phyloP scores from a whole-genome alignment of 2,329 filamentous ascomycete species.

The Fusarium buharicum region DNA sequence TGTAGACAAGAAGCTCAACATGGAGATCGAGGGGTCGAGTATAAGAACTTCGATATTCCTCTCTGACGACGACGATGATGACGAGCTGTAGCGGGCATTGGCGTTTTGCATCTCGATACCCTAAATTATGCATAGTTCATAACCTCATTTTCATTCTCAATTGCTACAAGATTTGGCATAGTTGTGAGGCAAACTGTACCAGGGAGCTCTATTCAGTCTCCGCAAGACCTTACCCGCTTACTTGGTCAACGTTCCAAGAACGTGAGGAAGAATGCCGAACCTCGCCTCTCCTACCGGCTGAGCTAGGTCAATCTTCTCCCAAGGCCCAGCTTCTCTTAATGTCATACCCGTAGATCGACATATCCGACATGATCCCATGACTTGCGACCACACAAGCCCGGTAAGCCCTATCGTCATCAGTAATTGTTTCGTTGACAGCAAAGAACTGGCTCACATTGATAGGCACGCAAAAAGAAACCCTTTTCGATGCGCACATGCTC shows the following conservation, averaged over 20 bases:
- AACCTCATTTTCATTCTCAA: neutral
- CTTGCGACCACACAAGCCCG: conserved; percentile 63
- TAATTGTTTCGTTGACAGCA: neutral
- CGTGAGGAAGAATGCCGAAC: conserved; percentile 59
- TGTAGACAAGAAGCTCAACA: conserved; percentile 36
- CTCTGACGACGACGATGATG: conserved; percentile 53
- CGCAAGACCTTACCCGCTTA: conserved; percentile 40
- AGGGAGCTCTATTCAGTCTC: neutral
- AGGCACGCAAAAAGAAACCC: conserved; percentile 55
- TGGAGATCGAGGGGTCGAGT: conserved; percentile 34
- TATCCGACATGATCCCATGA: conserved; percentile 64
- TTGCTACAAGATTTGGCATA: neutral
- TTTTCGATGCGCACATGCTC: conserved; percentile 64
- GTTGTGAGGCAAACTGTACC: neutral
- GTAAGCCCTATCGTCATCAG: conserved; percentile 54
- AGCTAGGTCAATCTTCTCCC: conserved; percentile 61
- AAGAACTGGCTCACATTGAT: conserved; percentile 60
- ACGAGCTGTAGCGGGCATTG: conserved; percentile 48
- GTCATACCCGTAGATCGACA: conserved; percentile 59
- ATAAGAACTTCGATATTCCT: conserved; percentile 52
- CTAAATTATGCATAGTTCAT: conserved; percentile 22
- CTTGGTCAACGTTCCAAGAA: conserved; percentile 64
- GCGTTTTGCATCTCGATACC: conserved; percentile 41
- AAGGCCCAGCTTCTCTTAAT: conserved; percentile 61
- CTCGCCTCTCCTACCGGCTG: conserved; percentile 55